Conservation (phyloP, 495 filamentous ascomycete genomes). For the Xylaria acuta region DNA sequence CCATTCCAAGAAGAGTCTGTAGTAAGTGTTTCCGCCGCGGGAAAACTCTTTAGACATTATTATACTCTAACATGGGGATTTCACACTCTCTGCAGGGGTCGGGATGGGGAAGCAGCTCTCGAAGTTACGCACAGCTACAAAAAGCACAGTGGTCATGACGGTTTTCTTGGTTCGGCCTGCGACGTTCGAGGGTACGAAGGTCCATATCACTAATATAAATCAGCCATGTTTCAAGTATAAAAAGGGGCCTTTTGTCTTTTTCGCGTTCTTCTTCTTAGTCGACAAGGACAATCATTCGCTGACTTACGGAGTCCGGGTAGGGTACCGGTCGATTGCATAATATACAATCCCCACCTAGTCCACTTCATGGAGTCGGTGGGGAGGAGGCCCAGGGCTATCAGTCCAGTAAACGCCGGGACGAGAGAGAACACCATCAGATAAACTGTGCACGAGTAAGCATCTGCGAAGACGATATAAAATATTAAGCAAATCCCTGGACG, state of each 20-base stretch:
- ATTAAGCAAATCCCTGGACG: background rate
- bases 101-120: no score
- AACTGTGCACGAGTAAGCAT: background rate
- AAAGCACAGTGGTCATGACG: slow-evolving; percentile 40
- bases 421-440: slow-evolving; percentile 31
- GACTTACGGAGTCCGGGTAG: slow-evolving; percentile 2
- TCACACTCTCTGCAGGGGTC: no score
- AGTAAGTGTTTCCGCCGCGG: no score
- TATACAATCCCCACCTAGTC: slow-evolving; percentile 34
- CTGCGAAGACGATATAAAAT: background rate
- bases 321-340: slow-evolving; percentile 28
- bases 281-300: background rate
- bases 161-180: slow-evolving; percentile 39
- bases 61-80: no score
- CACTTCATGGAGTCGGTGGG: slow-evolving; percentile 36
- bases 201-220: slow-evolving; percentile 25
- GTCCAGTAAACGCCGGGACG: slow-evolving; percentile 32
- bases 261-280: background rate
- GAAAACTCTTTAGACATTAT: no score
- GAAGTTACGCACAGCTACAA: no score
- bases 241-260: no score
- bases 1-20: no score
- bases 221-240: no score
- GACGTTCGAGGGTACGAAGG: slow-evolving; percentile 36
- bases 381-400: slow-evolving; percentile 31